Base-by-base conservation (phyloP, 2,329 filamentous ascomycete genomes). In the Botrytis sinoallii region DNA sequence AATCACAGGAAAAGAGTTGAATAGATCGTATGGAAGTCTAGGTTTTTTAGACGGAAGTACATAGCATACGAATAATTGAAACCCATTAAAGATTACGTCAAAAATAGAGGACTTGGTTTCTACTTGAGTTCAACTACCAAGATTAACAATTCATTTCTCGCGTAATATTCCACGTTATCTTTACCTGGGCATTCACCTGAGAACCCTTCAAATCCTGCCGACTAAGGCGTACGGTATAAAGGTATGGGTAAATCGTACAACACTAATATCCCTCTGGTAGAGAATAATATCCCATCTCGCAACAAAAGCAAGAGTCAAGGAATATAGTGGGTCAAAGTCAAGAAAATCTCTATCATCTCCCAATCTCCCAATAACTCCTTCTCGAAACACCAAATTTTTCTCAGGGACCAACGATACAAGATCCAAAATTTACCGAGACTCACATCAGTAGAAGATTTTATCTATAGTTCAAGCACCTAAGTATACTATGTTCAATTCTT, bases 271-370 rank as follows among this genome's bases (percentile, higher is more conserved):
- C 6, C 68, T 75, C 61, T 75, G 22, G 48, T 52, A 68, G 16
- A 75, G 29, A 42, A n/a, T 63, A 64, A 73, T 71, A 6, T 72
- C 59, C 63, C 65, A 73, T 35, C 32, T 61, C 29, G 48, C 48
- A 29, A 75, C 64, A 6, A 48, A 46, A 22, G 71, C 68, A 4
- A 57, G 35, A 8, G 61, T 57, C 20, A 68, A 76, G 44, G 20
- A 22, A 22, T 1, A 22, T 22, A 44, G 76, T 25, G 77, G 79
- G 38, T 84, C 83, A 4, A 79, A 76, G 6, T 76, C 75, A 5
- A 84, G 76, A 1, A 83, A 66, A 73, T 73, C 18, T 32, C 25
- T 2, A n/a, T 42, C 3, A 8, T 7, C 4, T 48, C 16, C 25
- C 20, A 8, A 22, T 46, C 14, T 18, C 22, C 40, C 0, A 12